Percentiles rank a stretch among this genome's conserved stretches.
phyloP scores from a whole-genome alignment of 2,329 filamentous ascomycete genomes.

The Talaromyces sp. region DNA sequence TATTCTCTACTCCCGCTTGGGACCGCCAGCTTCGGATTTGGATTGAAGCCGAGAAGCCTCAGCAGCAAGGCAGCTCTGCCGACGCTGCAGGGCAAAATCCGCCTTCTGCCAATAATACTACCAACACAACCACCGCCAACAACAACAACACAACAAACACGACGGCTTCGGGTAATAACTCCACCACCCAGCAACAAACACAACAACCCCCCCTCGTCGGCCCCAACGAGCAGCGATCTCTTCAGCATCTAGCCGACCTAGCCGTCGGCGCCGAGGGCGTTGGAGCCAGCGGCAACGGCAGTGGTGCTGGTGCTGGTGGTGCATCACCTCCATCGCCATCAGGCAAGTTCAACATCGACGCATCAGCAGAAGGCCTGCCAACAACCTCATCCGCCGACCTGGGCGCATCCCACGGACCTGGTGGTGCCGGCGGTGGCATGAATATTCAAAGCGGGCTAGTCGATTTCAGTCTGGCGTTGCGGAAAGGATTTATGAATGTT shows the following conservation, averaged over 20 bases:
- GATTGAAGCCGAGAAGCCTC: conserved; percentile 32
- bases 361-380: neutral
- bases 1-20: conserved; percentile 36
- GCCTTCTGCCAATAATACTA: conserved; percentile 1
- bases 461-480: conserved; percentile 8
- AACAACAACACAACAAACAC: neutral
- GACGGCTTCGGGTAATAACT: neutral
- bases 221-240: conserved; percentile 39
- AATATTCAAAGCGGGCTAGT: neutral
- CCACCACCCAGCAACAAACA: neutral
- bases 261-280: conserved; percentile 39
- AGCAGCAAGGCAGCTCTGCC: conserved; percentile 20
- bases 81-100: neutral
- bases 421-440: neutral
- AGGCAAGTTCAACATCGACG: neutral
- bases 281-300: conserved; percentile 18
- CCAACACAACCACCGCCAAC: neutral
- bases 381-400: neutral
- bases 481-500: conserved; percentile 11
- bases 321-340: neutral
- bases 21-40: conserved; percentile 34
- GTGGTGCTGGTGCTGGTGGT: conserved; percentile 21
- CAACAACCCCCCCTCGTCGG: conserved; percentile 29
- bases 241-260: conserved; percentile 39
- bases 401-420: neutral